These are phyloP conservation scores for Keithomyces neogunnii DNA, from an alignment of 2,329 filamentous ascomycete genomes.

Conservation along the genomic window DNA sequence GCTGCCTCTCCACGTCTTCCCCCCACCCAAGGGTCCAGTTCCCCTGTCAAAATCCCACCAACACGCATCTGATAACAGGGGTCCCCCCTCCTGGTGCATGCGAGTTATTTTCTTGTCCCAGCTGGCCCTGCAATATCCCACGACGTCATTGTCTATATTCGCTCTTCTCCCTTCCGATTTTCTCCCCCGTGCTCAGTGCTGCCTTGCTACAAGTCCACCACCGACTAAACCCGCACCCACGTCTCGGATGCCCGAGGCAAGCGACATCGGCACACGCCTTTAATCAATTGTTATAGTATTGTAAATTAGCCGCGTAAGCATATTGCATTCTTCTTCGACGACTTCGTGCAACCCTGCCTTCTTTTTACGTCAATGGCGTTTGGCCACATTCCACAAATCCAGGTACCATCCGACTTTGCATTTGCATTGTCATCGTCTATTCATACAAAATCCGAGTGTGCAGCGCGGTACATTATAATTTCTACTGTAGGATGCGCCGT, in stretches of 20 bases:
- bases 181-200: background rate
- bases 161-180: background rate
- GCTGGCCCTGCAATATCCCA: background rate
- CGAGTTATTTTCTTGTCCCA: background rate
- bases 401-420: no score
- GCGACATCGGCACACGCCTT: background rate
- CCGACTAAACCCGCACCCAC: background rate
- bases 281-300: background rate
- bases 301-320: background rate
- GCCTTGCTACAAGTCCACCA: no score
- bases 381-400: no score
- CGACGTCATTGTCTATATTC: background rate
- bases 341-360: no score
- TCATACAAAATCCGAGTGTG: no score
- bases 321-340: no score
- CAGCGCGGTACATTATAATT: no score
- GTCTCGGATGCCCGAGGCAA: background rate
- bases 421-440: no score
- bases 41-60: no score
- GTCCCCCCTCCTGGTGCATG: no score
- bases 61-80: no score
- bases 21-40: background rate
- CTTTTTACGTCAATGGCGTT: no score
- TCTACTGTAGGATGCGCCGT: background rate
- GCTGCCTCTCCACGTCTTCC: background rate